Base-by-base conservation (phyloP, 2,329 filamentous ascomycete genomes). In the Scedosporium minutisporum region DNA sequence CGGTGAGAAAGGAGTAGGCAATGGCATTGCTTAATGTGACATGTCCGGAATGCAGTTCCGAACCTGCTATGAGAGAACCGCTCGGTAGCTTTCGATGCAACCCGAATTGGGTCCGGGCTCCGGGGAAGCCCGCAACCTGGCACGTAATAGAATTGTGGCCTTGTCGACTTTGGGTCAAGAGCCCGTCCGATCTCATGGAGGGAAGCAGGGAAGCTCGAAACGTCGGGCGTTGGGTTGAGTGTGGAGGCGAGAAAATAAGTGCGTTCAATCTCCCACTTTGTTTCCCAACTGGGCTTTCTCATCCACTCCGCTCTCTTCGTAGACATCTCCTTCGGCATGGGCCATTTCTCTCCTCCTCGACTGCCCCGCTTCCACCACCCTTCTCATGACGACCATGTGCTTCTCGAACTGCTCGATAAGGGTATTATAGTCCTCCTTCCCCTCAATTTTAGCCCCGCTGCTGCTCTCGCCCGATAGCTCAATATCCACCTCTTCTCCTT, bases 351-450 rank as follows among this genome's bases (percentile, higher is more conserved):
- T 55, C 60, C 48, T 57, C 60, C 42, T 61, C 12, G 48, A 33
- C 63, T 81, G 77, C 2, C 77, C 76, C n/a, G 80, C 78, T n/a
- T 77, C 77, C 7, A 84, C 78, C 2, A 86, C 79, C 67, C 74
- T 81, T 60, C 77, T 78, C 65, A 87, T 68, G 21, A 83, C 74
- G 2, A 65, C 73, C 83, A 88, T 85, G 55, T 81, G 77, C 64
- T 76, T 77, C 62, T 83, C 80, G 65, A 88, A 88, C 42, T 85
- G 81, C 16, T 81, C 80, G 2, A 85, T 70, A 48, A 88, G 70
- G 2, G 69, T 72, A 2, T 75, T 74, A 63, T 85, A 81, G 63
- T 85, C 80, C 58, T 83, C 80, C 2, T 73, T 70, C 41, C 65
- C 66, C 59, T 70, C 6, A 68, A 73, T 21, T 65, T 71, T 14